Evolutionary conservation across 768 basidiomycete species (phyloP), one percentile per base, ranked within the genome.

Genomic region (Lactarius hatsudake): DNA sequence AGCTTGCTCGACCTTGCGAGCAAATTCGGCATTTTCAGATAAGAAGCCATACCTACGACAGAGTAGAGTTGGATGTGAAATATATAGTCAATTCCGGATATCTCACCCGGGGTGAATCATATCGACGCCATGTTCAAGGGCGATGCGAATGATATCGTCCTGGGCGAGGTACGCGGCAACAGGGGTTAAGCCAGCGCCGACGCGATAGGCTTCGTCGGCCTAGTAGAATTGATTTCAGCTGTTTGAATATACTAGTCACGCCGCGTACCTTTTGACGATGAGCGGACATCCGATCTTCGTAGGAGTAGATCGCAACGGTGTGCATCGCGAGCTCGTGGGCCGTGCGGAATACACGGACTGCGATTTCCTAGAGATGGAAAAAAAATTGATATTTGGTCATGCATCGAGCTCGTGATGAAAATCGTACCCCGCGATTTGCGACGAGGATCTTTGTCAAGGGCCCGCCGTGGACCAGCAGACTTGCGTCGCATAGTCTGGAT

Each of bases 261-360:
- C 32, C 26, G n/a, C 72, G 34, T 67, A 89, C 94, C 88, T 99
- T 99, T 77, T 98, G 96, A 73, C 97, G 88, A 82, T 99, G 97
- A 45, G 97, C 96, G 45, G 90, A 92, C 80, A 98, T 85, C 68
- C 97, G 86, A 81, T 99, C 97, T 80, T 99, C 97, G 75, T 83
- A 92, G 12, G 96, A 98, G 81, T 93, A 98, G 81, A 99, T 98
- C 43, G 97, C 97, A 64, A 98, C 97, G 58, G 96, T 97, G 77
- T 96, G 94, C 96, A 98, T 97, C 12, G 96, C 97, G 67, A 99
- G 84, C 76, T 99, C 97, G 81, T 99, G 97, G 59, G 97, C 93
- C 0, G 96, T 98, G 74, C 96, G 84, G 84, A 99, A 98, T 51
- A 99, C 95, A 75, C 97, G 92, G 73, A 99, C 94, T 34, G 97